A percentile compares a stretch with the other conserved stretches of the same genome.
Conservation (phyloP, 164 flowering plant genomes). For the Buxus sempervirens region DNA sequence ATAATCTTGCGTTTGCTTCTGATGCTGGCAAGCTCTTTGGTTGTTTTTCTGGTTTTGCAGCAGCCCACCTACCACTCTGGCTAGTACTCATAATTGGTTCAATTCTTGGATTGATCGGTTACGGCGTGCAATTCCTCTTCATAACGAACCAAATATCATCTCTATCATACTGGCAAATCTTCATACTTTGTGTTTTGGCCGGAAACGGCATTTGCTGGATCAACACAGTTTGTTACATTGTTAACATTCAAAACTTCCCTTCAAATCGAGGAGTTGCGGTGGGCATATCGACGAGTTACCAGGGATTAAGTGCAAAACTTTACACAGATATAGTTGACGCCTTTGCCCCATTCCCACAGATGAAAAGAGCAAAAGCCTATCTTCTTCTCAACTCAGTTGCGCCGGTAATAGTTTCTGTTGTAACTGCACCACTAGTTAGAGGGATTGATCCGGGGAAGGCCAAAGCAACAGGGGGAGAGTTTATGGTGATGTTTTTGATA, state of each 20-base stretch:
- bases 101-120: constrained; percentile 58
- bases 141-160: constrained; percentile 29
- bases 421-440: constrained; percentile 43
- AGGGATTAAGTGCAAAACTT: constrained; percentile 68
- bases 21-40: constrained; percentile 90
- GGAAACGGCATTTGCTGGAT: constrained; percentile 97
- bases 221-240: constrained; percentile 74
- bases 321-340: constrained; percentile 44
- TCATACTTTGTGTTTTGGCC: constrained; percentile 55
- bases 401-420: constrained; percentile 41
- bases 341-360: constrained; percentile 5
- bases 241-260: constrained; percentile 54
- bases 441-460: constrained; percentile 5
- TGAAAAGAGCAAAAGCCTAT: constrained; percentile 38
- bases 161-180: constrained; percentile 48
- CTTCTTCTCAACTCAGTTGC: constrained; percentile 57
- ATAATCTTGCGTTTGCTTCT: constrained; percentile 89
- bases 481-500: constrained; percentile 40
- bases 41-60: constrained; percentile 73
- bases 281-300: constrained; percentile 72
- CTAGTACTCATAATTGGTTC: constrained; percentile 69
- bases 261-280: constrained; percentile 50
- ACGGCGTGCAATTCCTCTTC: constrained; percentile 73
- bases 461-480: constrained; percentile 28
- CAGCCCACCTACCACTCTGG: constrained; percentile 59